A percentile compares a stretch with the other conserved stretches of the same genome.
phyloP scores from a whole-genome alignment of 2,329 filamentous ascomycete genomes.

The Pseudopithomyces maydicus region DNA sequence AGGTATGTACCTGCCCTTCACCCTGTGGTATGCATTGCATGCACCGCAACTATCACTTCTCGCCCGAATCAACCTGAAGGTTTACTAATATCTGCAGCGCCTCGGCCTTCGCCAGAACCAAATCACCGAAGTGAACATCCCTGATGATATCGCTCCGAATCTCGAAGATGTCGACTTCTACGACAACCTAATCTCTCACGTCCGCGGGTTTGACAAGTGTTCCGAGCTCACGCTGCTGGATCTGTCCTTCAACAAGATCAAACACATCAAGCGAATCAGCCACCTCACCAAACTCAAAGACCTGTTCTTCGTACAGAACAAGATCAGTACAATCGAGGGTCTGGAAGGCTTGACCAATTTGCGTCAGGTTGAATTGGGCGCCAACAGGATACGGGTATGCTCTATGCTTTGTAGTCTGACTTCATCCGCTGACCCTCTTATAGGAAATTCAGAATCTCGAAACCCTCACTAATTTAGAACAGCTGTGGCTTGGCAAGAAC shows the following conservation, averaged over 20 bases:
- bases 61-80: not conserved
- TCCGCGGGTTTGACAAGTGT: slow-evolving; percentile 81
- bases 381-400: slow-evolving; percentile 76
- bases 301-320: slow-evolving; percentile 92
- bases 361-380: slow-evolving; percentile 85
- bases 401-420: not conserved
- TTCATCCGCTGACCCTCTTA: slow-evolving; percentile 59
- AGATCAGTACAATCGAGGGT: slow-evolving; percentile 85
- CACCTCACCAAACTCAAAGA: slow-evolving; percentile 80
- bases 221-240: slow-evolving; percentile 79
- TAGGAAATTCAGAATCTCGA: slow-evolving; percentile 84
- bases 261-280: slow-evolving; percentile 89
- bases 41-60: not conserved
- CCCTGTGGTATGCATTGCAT: not conserved
- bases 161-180: slow-evolving; percentile 91
- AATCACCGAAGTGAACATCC: slow-evolving; percentile 79
- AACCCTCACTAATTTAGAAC: slow-evolving; percentile 74
- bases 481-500: slow-evolving; percentile 95
- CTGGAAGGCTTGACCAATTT: slow-evolving; percentile 76
- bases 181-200: slow-evolving; percentile 90
- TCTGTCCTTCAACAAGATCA: slow-evolving; percentile 98
- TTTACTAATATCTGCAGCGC: slow-evolving; percentile 50
- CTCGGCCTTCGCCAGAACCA: slow-evolving; percentile 93
- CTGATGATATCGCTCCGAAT: slow-evolving; percentile 67
- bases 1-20: slow-evolving; percentile 47